Evolutionary conservation across 139 green algal genomes (phyloP).

Genomic region (Picochlorum sp.): DNA sequence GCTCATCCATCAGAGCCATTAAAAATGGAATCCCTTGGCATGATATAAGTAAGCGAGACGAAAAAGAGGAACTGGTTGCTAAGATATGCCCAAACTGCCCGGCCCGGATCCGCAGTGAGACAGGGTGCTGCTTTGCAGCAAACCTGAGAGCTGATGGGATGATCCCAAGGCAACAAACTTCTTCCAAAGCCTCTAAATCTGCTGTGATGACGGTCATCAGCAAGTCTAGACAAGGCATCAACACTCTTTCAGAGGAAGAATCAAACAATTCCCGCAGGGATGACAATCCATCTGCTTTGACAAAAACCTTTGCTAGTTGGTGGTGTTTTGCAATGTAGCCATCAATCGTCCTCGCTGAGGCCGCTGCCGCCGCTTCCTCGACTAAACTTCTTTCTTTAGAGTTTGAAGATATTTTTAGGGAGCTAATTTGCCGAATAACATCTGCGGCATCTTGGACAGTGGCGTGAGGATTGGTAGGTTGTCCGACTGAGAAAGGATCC

Average conservation of each 20-base stretch:
- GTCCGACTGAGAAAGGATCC: no score
- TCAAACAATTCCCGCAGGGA: conserved; percentile 68
- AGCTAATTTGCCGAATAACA: conserved; percentile 48
- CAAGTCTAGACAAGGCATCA: conserved; percentile 46
- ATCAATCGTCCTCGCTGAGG: conserved; percentile 21
- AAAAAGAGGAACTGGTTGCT: conserved; percentile 9
- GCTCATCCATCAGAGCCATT: conserved; percentile 22
- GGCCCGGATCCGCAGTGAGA: conserved; percentile 36
- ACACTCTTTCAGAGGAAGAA: conserved; percentile 25
- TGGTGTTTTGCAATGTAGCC: conserved; percentile 17
- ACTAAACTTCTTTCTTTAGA: conserved; percentile 21
- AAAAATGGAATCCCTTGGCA: conserved; percentile 37
- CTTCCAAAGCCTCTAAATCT: conserved; percentile 43
- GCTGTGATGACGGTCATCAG: conserved; percentile 32
- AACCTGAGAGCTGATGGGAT: conserved; percentile 49
- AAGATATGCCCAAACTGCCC: conserved; percentile 55
- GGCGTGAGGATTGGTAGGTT: no score
- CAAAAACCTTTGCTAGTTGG: conserved; percentile 38
- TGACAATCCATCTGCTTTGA: conserved; percentile 51
- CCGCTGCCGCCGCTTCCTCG: conserved; percentile 20
- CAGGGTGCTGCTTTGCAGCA: conserved; percentile 8
- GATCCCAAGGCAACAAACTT: conserved; percentile 60
- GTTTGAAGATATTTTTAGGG: conserved; percentile 31
- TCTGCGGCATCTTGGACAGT: conserved; percentile 16
- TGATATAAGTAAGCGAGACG: conserved; percentile 61